Evolutionary conservation across 2,329 filamentous ascomycete genomes (phyloP).

Genomic region (Colletotrichum phormii): DNA sequence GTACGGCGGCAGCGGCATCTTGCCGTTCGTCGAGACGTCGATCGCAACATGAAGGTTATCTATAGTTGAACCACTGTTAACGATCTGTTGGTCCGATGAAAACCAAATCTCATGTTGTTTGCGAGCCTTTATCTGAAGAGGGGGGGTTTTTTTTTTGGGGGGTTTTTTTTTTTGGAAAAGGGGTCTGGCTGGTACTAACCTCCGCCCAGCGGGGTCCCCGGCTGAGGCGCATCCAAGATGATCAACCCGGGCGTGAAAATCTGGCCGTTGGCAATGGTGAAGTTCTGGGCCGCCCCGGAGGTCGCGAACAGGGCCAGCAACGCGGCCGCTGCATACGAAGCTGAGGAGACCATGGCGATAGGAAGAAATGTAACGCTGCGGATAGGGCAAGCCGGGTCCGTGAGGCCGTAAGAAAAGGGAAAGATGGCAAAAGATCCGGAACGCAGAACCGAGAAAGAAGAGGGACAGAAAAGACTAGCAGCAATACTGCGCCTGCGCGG

Average conservation of each 20-base stretch:
- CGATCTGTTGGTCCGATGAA: not conserved
- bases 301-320: constrained; percentile 45
- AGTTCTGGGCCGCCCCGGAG: constrained; percentile 51
- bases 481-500: not conserved
- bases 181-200: constrained; percentile 54
- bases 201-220: constrained; percentile 72
- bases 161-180: too few relatives aligned
- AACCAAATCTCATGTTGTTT: constrained; percentile 20
- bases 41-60: constrained; percentile 72
- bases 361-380: not conserved
- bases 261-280: constrained; percentile 72
- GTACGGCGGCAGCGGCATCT: constrained; percentile 69
- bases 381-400: not conserved
- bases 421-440: not conserved
- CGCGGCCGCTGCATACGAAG: constrained; percentile 31
- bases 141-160: too few relatives aligned
- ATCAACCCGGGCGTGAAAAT: constrained; percentile 77
- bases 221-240: constrained; percentile 74
- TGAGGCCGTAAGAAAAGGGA: not conserved
- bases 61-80: constrained; percentile 41
- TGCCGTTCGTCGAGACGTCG: constrained; percentile 74
- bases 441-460: not conserved
- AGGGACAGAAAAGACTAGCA: constrained; percentile 22
- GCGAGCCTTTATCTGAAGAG: not conserved
- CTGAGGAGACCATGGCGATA: constrained; percentile 21